These are phyloP conservation scores for Amniculicola lignicola DNA, from an alignment of 495 filamentous ascomycete species.

Conservation along the genomic window DNA sequence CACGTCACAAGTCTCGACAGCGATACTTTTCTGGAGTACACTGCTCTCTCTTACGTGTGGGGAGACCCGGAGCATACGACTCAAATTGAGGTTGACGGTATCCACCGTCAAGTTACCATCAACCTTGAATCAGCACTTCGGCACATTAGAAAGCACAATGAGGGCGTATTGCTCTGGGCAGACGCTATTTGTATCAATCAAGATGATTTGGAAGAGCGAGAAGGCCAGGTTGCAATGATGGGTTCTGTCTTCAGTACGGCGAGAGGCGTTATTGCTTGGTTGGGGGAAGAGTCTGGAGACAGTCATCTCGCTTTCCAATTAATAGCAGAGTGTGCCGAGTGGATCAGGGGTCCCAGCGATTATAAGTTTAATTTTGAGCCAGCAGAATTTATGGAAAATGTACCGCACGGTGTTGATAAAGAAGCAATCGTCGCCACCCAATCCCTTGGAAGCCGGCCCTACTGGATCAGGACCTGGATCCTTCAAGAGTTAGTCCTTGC, in stretches of 20 bases:
- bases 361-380: background rate
- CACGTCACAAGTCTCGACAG: too few species aligned
- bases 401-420: background rate
- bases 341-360: background rate
- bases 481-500: background rate
- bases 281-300: background rate
- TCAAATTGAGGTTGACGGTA: background rate
- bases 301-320: background rate
- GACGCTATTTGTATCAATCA: slow-evolving; percentile 24
- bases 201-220: slow-evolving; percentile 8
- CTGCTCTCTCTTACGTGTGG: slow-evolving; percentile 1
- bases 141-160: background rate
- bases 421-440: background rate
- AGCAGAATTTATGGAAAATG: background rate
- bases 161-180: slow-evolving; percentile 4
- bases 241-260: background rate
- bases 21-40: too few species aligned
- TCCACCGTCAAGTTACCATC: background rate
- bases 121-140: slow-evolving; percentile 1
- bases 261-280: background rate
- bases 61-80: background rate
- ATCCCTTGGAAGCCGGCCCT: background rate
- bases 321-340: background rate
- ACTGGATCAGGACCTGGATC: slow-evolving; percentile 6
- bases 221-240: slow-evolving; percentile 4